Evolutionary conservation across 1,284 basidiomycete species (phyloP).

Genomic region (Puccinia coronata): DNA sequence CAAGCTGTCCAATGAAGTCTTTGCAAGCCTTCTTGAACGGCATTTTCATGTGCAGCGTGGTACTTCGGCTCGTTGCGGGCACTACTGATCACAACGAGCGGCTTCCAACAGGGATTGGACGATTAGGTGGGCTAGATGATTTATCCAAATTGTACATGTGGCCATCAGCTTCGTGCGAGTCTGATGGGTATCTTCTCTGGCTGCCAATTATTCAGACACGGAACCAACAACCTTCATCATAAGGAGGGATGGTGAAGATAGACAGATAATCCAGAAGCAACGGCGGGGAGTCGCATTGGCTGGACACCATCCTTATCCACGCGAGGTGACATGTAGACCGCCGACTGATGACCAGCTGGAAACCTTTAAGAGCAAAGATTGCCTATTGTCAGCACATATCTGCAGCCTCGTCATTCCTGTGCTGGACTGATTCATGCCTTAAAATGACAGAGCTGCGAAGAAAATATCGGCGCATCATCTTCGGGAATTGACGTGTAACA

Average conservation of each 20-base stretch:
- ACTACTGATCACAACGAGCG: not conserved
- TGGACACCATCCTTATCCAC: conserved; percentile 16
- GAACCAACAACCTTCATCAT: not conserved
- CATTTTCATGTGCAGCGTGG: not conserved
- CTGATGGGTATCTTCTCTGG: not conserved
- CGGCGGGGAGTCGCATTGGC: conserved; percentile 16
- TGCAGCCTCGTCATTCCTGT: not conserved
- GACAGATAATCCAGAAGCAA: not conserved
- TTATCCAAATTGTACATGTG: not conserved
- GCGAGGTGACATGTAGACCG: not conserved
- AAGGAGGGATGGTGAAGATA: not conserved
- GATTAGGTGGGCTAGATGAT: not conserved
- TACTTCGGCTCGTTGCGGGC: not conserved
- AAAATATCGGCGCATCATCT: not conserved
- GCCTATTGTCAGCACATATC: conserved; percentile 1
- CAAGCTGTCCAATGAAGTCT: not conserved
- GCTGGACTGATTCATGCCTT: not conserved
- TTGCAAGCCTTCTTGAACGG: conserved; percentile 1
- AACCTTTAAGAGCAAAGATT: conserved; percentile 15
- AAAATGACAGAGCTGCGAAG: not conserved
- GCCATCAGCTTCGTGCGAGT: too few relatives aligned
- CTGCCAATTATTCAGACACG: not conserved
- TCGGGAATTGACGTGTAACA: not conserved
- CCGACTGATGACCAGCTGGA: not conserved
- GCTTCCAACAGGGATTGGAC: too few relatives aligned